Percentiles rank a stretch among this genome's conserved stretches.
These are phyloP conservation scores for Yamadazyma scolyti DNA, from an alignment of 805 yeast species.

Conservation along the genomic window DNA sequence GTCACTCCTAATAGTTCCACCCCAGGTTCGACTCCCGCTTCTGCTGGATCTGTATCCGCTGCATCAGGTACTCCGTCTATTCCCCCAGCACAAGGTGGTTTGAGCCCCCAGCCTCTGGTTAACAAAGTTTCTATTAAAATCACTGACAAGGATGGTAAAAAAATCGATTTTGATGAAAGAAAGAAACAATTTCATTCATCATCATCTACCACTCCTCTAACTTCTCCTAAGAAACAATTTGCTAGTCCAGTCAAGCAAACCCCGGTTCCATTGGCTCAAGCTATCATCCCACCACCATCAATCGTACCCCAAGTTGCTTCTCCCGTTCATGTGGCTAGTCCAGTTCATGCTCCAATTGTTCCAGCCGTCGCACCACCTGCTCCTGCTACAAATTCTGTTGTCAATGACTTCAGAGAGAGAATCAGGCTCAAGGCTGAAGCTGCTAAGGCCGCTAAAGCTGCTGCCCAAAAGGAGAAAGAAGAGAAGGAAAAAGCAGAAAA, in stretches of 20 bases:
- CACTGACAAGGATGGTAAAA: slow-evolving; percentile 41
- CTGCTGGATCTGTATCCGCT: slow-evolving; percentile 3
- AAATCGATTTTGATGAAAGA: slow-evolving; percentile 40
- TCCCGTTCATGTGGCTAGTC: slow-evolving; percentile 5
- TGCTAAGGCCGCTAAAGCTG: too few relatives aligned
- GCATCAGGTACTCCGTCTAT: slow-evolving; percentile 5
- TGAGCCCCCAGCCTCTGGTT: slow-evolving; percentile 8
- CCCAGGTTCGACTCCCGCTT: slow-evolving; percentile 2
- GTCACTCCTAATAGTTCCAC: slow-evolving; percentile 1
- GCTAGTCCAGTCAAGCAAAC: slow-evolving; percentile 15
- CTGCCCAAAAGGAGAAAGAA: slow-evolving; percentile 7
- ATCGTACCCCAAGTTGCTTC: slow-evolving; percentile 5
- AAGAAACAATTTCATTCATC: slow-evolving; percentile 25
- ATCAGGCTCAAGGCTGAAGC: slow-evolving; percentile 8
- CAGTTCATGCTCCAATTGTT: slow-evolving; percentile 13
- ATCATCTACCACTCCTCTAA: slow-evolving; percentile 25
- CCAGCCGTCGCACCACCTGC: slow-evolving; percentile 12
- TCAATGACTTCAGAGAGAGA: slow-evolving; percentile 11
- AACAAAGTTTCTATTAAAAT: slow-evolving; percentile 23
- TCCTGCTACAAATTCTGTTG: slow-evolving; percentile 12
- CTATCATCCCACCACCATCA: slow-evolving; percentile 2
- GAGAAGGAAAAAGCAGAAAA: slow-evolving; percentile 1
- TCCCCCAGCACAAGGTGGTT: slow-evolving; percentile 4
- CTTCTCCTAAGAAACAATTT: slow-evolving; percentile 20
- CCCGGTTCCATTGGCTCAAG: slow-evolving; percentile 5